A percentile compares a stretch with the other conserved stretches of the same genome.
phyloP scores from a whole-genome alignment of 306 rosid genomes.

The Pyrus betulifolia region DNA sequence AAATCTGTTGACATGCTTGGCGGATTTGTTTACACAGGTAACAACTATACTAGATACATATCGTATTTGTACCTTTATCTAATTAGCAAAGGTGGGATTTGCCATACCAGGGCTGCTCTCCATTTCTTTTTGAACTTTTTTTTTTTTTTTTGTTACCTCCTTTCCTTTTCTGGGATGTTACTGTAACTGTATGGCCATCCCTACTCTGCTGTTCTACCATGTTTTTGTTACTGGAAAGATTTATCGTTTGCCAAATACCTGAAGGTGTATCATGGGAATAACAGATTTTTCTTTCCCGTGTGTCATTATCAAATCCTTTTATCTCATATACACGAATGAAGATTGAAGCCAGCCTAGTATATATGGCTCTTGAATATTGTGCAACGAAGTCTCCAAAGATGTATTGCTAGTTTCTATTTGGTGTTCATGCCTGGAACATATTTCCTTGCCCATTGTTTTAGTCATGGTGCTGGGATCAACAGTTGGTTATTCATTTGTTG shows the following conservation, averaged over 20 bases:
- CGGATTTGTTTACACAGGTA: constrained; percentile 96
- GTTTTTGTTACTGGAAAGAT: background rate
- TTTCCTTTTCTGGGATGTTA: background rate
- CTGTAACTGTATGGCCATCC: background rate
- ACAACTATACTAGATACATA: background rate
- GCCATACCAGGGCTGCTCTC: background rate
- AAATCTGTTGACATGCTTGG: constrained; percentile 95
- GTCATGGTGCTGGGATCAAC: constrained; percentile 14
- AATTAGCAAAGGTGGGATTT: background rate
- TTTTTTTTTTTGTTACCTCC: background rate
- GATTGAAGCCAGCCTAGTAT: background rate
- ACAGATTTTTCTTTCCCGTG: background rate
- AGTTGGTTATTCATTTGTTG: constrained; percentile 19
- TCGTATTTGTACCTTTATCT: background rate
- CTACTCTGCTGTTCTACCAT: background rate
- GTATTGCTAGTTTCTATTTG: background rate
- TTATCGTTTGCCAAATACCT: background rate
- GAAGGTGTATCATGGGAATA: background rate
- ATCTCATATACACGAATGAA: background rate
- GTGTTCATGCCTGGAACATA: background rate
- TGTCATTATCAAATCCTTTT: background rate
- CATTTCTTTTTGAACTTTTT: background rate
- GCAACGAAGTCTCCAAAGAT: background rate
- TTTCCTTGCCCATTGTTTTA: background rate
- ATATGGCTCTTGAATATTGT: background rate